Base-by-base conservation (phyloP, 257 asterid genomes). In the Plantago major region DNA sequence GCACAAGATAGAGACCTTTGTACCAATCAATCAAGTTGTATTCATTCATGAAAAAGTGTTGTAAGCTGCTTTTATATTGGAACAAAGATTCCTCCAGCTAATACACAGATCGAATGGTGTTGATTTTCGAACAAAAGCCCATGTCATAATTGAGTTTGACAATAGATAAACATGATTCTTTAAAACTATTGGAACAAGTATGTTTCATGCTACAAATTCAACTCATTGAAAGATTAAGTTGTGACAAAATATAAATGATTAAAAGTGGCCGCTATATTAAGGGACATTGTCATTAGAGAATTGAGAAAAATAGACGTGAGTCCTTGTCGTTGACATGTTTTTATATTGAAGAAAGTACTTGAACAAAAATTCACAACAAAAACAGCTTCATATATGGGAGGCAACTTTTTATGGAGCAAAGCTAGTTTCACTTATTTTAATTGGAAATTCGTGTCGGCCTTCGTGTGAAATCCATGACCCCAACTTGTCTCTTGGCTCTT, bases 21-120 rank as follows among this genome's bases (percentile, higher is more conserved):
- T 33, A 33, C 58, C 58, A 19, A 9, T 22, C 26, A 40, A 26
- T 9, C 3, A 28, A 5, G 11, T 37, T 46, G 8, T 37, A 55
- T 33, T 9, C 4, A 43, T 42, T 49, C 26, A 52, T 42, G 51
- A 58, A 47, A 47, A n/a, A 63, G 54, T 52, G 63, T 37, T 71
- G 46, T 49, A 50, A 66, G 71, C 51, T 52, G 66, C 28, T 48
- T 72, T 69, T 78, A 75, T 73, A 63, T 60, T 18, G 62, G 71
- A 78, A 66, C 81, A 76, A 81, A 82, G 87, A 84, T 87, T 84
- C 94, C 78, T 70, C 75, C 94, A 87, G 83, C 96, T 77, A 68
- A 81, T 58, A 47, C 62, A 81, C 76, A 70, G 74, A 79, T 62
- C 64, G 69, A 73, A 70, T 42, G 42, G 18, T 54, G 40, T 57